phyloP scores from a whole-genome alignment of 352 stramenopile genomes.

The Pythium chondricola region DNA sequence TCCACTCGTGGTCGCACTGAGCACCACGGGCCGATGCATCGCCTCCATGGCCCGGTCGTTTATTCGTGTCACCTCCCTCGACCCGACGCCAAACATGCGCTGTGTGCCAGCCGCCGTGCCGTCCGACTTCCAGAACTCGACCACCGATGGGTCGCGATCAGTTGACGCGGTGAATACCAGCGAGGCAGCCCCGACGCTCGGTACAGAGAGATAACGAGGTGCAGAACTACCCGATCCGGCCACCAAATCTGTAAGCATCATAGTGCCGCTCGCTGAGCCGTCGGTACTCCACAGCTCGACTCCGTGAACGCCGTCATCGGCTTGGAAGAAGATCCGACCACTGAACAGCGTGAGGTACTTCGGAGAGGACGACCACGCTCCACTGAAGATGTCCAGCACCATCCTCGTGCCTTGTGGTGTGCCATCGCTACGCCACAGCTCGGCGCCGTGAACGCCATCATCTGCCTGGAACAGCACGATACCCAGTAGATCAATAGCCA shows the following conservation, averaged over 20 bases:
- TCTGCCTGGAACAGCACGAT: slow-evolving; percentile 79
- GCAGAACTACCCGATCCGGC: slow-evolving; percentile 36
- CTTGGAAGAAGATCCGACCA: slow-evolving; percentile 62
- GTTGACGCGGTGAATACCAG: slow-evolving; percentile 33
- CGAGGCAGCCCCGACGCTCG: slow-evolving; percentile 6
- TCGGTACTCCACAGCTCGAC: slow-evolving; percentile 77
- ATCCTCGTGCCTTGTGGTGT: slow-evolving; percentile 37
- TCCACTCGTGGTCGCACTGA: neutral
- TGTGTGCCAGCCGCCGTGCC: slow-evolving; percentile 41
- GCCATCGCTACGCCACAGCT: slow-evolving; percentile 79
- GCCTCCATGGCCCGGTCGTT: slow-evolving; percentile 28
- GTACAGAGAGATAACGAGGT: slow-evolving; percentile 39
- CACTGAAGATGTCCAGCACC: slow-evolving; percentile 54
- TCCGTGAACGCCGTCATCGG: slow-evolving; percentile 70
- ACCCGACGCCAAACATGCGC: slow-evolving; percentile 40
- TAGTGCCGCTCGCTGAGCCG: slow-evolving; percentile 38
- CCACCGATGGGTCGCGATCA: slow-evolving; percentile 19
- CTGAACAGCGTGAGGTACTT: slow-evolving; percentile 46
- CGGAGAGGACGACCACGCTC: slow-evolving; percentile 33
- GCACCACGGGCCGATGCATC: slow-evolving; percentile 8
- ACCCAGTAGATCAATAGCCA: slow-evolving; percentile 10
- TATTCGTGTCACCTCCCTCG: slow-evolving; percentile 24
- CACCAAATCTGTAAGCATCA: slow-evolving; percentile 53
- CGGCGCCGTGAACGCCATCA: slow-evolving; percentile 69
- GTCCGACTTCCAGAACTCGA: slow-evolving; percentile 78